These are phyloP conservation scores for Dothidotthia symphoricarpi DNA, from an alignment of 2,329 filamentous ascomycete species.

Conservation along the genomic window DNA sequence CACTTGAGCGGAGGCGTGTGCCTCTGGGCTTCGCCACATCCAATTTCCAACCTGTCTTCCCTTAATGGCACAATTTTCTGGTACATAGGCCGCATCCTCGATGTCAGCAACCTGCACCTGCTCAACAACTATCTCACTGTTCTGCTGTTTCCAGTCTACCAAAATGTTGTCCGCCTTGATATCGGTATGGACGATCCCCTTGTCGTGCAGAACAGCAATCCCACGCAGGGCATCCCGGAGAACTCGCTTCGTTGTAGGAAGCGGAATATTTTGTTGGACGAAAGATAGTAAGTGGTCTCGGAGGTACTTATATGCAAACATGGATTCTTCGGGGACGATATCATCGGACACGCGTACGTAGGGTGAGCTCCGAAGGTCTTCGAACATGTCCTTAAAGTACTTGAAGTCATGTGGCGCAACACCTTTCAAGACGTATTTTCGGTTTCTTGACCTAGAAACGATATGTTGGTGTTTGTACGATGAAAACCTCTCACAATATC, in stretches of 20 bases:
- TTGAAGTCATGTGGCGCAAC: slow-evolving; percentile 3
- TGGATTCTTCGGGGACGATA: slow-evolving; percentile 46
- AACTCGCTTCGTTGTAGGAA: slow-evolving; percentile 43
- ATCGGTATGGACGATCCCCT: slow-evolving; percentile 28
- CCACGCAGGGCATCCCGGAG: slow-evolving; percentile 32
- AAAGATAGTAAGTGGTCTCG: slow-evolving; percentile 46
- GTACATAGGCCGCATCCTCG: slow-evolving; percentile 44
- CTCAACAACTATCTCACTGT: slow-evolving; percentile 31
- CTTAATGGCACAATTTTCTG: slow-evolving; percentile 37
- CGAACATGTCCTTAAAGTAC: slow-evolving; percentile 11
- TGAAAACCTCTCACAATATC: neutral
- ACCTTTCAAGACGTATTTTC: slow-evolving; percentile 9
- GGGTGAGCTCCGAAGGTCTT: slow-evolving; percentile 8
- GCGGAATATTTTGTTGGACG: slow-evolving; percentile 42
- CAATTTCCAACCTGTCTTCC: slow-evolving; percentile 46
- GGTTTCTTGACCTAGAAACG: slow-evolving; percentile 1
- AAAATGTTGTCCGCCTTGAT: slow-evolving; percentile 50
- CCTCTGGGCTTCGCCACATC: slow-evolving; percentile 50
- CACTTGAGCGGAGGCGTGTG: slow-evolving; percentile 43
- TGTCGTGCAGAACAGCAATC: slow-evolving; percentile 9
- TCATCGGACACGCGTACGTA: slow-evolving; percentile 31
- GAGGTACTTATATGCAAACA: slow-evolving; percentile 49
- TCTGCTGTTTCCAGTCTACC: slow-evolving; percentile 41
- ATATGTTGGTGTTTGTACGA: slow-evolving; percentile 1
- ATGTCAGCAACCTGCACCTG: slow-evolving; percentile 45